Percentiles rank a stretch among this genome's conserved stretches.
phyloP scores from a whole-genome alignment of 2,329 filamentous ascomycete species.

The Coleophoma crateriformis region DNA sequence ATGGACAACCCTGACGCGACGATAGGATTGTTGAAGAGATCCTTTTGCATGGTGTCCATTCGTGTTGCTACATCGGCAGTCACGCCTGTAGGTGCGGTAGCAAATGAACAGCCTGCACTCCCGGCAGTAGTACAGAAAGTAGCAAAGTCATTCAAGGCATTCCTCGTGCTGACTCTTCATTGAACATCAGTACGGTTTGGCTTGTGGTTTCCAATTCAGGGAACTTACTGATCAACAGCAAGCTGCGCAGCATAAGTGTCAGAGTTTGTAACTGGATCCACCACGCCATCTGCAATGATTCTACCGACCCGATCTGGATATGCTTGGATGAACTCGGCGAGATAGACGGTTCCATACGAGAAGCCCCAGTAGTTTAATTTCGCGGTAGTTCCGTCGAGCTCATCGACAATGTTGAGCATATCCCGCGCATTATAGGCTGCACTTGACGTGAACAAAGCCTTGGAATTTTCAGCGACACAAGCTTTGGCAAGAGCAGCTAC shows the following conservation, averaged over 20 bases:
- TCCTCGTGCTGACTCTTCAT: slow-evolving; percentile 2
- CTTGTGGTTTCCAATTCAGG: too few species aligned
- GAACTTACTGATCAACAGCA: slow-evolving; percentile 7
- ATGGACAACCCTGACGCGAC: neutral
- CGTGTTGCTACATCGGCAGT: neutral
- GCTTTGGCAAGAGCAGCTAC: slow-evolving; percentile 5
- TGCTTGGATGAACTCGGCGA: slow-evolving; percentile 34
- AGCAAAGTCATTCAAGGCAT: slow-evolving; percentile 7
- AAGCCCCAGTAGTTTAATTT: slow-evolving; percentile 36
- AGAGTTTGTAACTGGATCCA: slow-evolving; percentile 33
- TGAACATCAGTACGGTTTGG: too few species aligned
- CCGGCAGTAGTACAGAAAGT: slow-evolving; percentile 7
- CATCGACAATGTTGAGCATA: slow-evolving; percentile 11
- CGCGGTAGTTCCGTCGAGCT: neutral
- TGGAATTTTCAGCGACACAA: slow-evolving; percentile 8
- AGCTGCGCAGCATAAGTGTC: slow-evolving; percentile 7
- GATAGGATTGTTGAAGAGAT: slow-evolving; percentile 1
- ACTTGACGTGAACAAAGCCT: slow-evolving; percentile 11
- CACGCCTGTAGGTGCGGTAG: neutral
- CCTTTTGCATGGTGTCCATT: slow-evolving; percentile 1
- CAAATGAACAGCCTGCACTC: slow-evolving; percentile 1
- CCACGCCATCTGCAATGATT: slow-evolving; percentile 24
- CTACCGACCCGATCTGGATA: slow-evolving; percentile 33
- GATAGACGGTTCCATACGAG: slow-evolving; percentile 39
- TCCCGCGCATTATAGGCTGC: slow-evolving; percentile 12